Percentiles rank a stretch among this genome's conserved stretches.
phyloP scores from a whole-genome alignment of 495 filamentous ascomycete species.

The Chaetomidium leptoderma region DNA sequence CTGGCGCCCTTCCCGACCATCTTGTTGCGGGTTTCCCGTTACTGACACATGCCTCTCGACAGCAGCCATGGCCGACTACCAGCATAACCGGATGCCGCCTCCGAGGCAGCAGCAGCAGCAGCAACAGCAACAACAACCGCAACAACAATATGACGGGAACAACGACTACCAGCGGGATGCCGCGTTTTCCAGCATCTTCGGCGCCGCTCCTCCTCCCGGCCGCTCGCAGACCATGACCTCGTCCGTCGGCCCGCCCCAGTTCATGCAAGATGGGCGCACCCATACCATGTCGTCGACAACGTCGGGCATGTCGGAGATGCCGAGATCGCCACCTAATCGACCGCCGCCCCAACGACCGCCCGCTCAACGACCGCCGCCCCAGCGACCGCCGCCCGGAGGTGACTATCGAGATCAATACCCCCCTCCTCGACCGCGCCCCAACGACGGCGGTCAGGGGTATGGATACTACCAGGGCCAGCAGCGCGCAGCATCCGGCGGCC shows the following conservation, averaged over 20 bases:
- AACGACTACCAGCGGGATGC: slow-evolving; percentile 81
- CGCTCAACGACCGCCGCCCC: slow-evolving; percentile 56
- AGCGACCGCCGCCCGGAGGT: slow-evolving; percentile 54
- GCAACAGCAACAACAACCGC: slow-evolving; percentile 27
- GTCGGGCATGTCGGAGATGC: slow-evolving; percentile 57
- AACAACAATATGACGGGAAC: slow-evolving; percentile 57
- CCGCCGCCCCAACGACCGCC: slow-evolving; percentile 62
- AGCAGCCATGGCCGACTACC: slow-evolving; percentile 76
- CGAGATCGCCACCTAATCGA: slow-evolving; percentile 54
- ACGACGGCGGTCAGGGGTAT: slow-evolving; percentile 45
- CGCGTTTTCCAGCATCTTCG: slow-evolving; percentile 95
- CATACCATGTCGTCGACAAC: slow-evolving; percentile 89
- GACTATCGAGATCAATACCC: slow-evolving; percentile 39
- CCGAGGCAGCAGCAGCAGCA: slow-evolving; percentile 29
- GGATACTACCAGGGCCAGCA: slow-evolving; percentile 53
- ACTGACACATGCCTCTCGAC: slow-evolving; percentile 1
- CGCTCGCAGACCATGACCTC: slow-evolving; percentile 84
- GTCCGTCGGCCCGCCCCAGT: slow-evolving; percentile 46
- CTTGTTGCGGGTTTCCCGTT: slow-evolving; percentile 8
- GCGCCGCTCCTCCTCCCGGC: slow-evolving; percentile 77
- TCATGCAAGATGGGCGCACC: slow-evolving; percentile 59
- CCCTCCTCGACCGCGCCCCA: slow-evolving; percentile 36
- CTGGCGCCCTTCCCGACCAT: slow-evolving; percentile 9
- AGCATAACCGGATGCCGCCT: slow-evolving; percentile 65
- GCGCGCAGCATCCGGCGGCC: slow-evolving; percentile 45